Evolutionary conservation across 2,329 filamentous ascomycete species (phyloP).

Genomic region (Pezicula rhizophila): DNA sequence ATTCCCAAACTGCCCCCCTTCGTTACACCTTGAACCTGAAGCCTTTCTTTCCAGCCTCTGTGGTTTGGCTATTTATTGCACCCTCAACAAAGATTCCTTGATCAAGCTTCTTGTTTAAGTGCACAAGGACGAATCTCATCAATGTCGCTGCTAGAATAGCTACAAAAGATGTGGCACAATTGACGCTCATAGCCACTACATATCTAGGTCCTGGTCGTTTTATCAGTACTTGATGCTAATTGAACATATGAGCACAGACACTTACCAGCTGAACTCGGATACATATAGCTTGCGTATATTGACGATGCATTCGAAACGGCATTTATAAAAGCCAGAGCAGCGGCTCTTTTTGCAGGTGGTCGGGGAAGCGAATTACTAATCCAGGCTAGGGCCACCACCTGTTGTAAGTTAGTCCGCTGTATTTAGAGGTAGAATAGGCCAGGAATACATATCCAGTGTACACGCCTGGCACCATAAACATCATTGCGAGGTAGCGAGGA

Average conservation of each 20-base stretch:
- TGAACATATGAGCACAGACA: neutral
- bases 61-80: slow-evolving; percentile 48
- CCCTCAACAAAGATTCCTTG: slow-evolving; percentile 46
- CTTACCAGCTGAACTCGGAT: slow-evolving; percentile 39
- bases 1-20: neutral
- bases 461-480: slow-evolving; percentile 62
- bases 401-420: too few species aligned
- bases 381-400: slow-evolving; percentile 58
- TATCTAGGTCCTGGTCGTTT: slow-evolving; percentile 31
- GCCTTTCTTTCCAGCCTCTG: slow-evolving; percentile 50
- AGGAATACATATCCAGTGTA: slow-evolving; percentile 55
- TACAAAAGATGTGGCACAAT: slow-evolving; percentile 58
- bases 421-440: too few species aligned
- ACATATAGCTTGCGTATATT: slow-evolving; percentile 68
- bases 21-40: slow-evolving; percentile 59
- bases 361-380: slow-evolving; percentile 70
- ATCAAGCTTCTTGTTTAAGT: slow-evolving; percentile 65
- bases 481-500: slow-evolving; percentile 64
- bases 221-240: slow-evolving; percentile 2
- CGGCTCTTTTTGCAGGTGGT: slow-evolving; percentile 56
- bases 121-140: slow-evolving; percentile 55
- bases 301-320: slow-evolving; percentile 61
- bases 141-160: slow-evolving; percentile 58
- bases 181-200: slow-evolving; percentile 59
- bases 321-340: slow-evolving; percentile 71